Evolutionary conservation across 2,329 filamentous ascomycete species (phyloP), one percentile per base, ranked within the genome.

Genomic region (Alternaria atra): DNA sequence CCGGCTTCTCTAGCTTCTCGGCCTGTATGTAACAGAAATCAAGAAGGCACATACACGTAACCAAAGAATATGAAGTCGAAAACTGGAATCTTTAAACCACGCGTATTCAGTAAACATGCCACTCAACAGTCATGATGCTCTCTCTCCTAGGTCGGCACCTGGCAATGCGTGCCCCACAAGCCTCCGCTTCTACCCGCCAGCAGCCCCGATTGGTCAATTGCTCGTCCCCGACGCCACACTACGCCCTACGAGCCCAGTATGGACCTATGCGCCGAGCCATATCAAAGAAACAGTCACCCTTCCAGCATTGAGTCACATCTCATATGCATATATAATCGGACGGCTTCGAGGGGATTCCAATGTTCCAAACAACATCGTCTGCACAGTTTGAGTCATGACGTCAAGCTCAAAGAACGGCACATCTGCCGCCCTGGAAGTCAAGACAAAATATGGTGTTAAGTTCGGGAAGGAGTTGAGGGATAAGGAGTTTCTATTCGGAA

Each of bases 401-500:
- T 61, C 58, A 55, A 35, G 37, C n/a, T 29, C 7, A 2, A 32
- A 42, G 12, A 51, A 44, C n/a, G 46, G 55, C 25, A 42, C 55
- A 25, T 50, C 57, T 13, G 35, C 59, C n/a, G 55, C 51, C 23
- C 42, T 70, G 57, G 55, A 63, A 5, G 42, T 66, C 7, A 62
- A 56, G 58, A 68, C 70, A 35, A 69, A 68, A 29, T 61, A 68
- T 47, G 68, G 68, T 7, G 57, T 69, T 6, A 67, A 59, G 63
- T 88, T 87, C 69, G 87, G 87, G 13, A 82, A 80, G 56, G 77
- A 81, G 34, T 79, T 91, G 70, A 83, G 84, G 58, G 69, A 73
- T 52, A 84, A 88, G 63, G 84, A 91, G 37, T 95, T 94, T 74
- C 79, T 88, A n/a, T 87, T 94, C 60, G 86, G 88, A 48, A 83